phyloP scores from a whole-genome alignment of 108 stramenopile genomes.

The Heterococcus sp. region DNA sequence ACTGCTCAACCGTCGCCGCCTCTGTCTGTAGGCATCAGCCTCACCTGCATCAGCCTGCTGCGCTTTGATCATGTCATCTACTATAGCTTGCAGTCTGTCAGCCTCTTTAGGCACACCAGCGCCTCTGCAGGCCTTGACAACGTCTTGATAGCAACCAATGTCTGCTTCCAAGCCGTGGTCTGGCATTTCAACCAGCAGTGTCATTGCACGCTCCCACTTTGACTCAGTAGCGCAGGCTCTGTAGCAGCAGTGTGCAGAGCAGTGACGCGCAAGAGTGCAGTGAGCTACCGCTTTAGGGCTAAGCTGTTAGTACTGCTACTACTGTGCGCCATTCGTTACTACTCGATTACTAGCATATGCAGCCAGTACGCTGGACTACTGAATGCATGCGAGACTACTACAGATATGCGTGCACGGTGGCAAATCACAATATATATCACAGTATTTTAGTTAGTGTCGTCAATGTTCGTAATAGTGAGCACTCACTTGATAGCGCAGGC shows the following conservation, averaged over 20 bases:
- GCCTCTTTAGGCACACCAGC: not conserved
- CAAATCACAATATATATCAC: not conserved
- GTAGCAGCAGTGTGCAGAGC: not conserved
- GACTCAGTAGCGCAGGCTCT: constrained; percentile 4
- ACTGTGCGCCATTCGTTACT: constrained; percentile 2
- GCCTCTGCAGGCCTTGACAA: constrained; percentile 1
- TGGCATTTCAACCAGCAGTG: constrained; percentile 3
- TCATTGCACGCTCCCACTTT: constrained; percentile 9
- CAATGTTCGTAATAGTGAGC: not conserved
- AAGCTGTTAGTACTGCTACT: not conserved
- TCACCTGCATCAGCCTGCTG: not conserved
- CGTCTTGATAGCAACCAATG: constrained; percentile 8
- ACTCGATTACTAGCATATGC: constrained; percentile 26
- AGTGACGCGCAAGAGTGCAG: not conserved
- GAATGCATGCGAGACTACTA: not conserved
- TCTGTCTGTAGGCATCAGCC: not conserved
- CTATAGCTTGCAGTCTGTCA: not conserved
- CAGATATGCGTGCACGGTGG: not conserved
- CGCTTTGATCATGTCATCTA: not conserved
- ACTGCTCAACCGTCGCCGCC: not conserved
- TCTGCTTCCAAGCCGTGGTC: not conserved
- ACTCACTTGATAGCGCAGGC: constrained; percentile 10
- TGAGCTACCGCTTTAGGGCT: not conserved
- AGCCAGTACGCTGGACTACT: not conserved
- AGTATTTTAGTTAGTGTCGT: not conserved